These are phyloP conservation scores for Desmodesmus armatus DNA, from an alignment of 139 green algal genomes.

Conservation along the genomic window DNA sequence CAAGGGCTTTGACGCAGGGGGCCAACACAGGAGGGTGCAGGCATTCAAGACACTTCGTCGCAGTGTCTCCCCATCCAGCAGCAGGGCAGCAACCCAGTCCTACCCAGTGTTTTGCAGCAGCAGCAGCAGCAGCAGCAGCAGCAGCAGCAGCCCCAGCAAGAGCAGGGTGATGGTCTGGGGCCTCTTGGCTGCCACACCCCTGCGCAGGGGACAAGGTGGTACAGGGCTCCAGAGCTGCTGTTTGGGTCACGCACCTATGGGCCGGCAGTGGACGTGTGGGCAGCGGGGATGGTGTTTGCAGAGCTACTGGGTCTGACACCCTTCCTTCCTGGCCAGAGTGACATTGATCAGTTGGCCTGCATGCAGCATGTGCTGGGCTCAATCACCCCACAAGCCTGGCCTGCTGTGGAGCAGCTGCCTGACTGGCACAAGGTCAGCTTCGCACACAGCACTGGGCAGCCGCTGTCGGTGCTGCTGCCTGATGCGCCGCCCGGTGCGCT, in stretches of 20 bases:
- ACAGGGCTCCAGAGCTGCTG: conserved; percentile 91
- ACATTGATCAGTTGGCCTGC: conserved; percentile 58
- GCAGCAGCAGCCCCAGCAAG: not conserved
- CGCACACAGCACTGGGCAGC: not conserved
- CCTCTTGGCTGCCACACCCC: not conserved
- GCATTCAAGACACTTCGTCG: not conserved
- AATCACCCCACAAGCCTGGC: conserved; percentile 42
- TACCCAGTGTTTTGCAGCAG: not conserved
- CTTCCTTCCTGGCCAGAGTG: conserved; percentile 69
- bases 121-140: conserved; percentile 11
- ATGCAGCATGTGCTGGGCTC: conserved; percentile 51
- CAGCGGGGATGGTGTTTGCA: conserved; percentile 66
- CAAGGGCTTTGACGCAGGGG: conserved; percentile 31
- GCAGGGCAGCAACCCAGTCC: conserved; percentile 55
- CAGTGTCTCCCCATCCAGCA: not conserved
- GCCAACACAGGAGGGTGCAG: not conserved
- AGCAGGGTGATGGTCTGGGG: conserved; percentile 47
- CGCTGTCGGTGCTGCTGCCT: conserved; percentile 1
- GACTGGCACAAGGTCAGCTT: conserved; percentile 28
- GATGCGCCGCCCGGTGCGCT: conserved; percentile 17
- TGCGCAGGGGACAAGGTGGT: conserved; percentile 93
- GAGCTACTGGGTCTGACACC: conserved; percentile 79
- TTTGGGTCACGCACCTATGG: conserved; percentile 86
- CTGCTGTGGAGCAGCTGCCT: conserved; percentile 18
- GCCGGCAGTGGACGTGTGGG: conserved; percentile 88